Conservation (phyloP, 2,329 filamentous ascomycete species). For the Pezizomycotina sp. region DNA sequence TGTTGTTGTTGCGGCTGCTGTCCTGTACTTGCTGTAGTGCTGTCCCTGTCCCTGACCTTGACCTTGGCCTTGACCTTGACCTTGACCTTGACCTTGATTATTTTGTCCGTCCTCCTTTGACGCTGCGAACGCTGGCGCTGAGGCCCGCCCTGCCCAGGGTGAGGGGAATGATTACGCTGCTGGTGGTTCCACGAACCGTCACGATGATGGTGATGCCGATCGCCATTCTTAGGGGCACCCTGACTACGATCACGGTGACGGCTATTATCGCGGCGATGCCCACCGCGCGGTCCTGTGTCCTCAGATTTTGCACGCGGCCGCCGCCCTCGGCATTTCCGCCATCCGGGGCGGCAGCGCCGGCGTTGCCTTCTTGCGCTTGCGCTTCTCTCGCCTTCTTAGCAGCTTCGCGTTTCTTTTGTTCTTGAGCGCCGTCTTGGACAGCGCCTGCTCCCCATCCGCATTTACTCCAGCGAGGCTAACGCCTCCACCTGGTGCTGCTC, state of each 20-base stretch:
- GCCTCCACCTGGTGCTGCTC: constrained; percentile 49
- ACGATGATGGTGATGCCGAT: constrained; percentile 9
- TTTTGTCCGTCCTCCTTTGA: constrained; percentile 25
- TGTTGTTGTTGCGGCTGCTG: constrained; percentile 27
- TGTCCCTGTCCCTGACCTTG: constrained; percentile 17
- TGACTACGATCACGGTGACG: constrained; percentile 40
- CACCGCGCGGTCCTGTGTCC: too few relatives aligned
- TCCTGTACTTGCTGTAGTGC: constrained; percentile 22
- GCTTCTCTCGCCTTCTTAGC: constrained; percentile 74
- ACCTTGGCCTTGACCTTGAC: constrained; percentile 13
- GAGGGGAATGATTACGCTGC: constrained; percentile 14
- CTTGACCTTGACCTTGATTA: constrained; percentile 22
- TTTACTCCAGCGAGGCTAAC: constrained; percentile 46
- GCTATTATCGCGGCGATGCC: constrained; percentile 50
- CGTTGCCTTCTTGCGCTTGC: constrained; percentile 38
- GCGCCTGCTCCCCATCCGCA: constrained; percentile 48
- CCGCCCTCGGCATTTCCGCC: constrained; percentile 28
- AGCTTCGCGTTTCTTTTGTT: constrained; percentile 96
- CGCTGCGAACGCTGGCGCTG: constrained; percentile 25
- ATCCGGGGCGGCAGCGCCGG: constrained; percentile 34
- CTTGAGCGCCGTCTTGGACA: constrained; percentile 75
- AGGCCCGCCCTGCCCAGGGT: constrained; percentile 10
- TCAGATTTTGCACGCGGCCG: constrained; percentile 21
- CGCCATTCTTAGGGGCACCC: constrained; percentile 31
- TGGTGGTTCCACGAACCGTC: constrained; percentile 15